A percentile compares a stretch with the other conserved stretches of the same genome.
phyloP scores from a whole-genome alignment of 2,329 filamentous ascomycete genomes.

The Colletotrichum theobromicola region DNA sequence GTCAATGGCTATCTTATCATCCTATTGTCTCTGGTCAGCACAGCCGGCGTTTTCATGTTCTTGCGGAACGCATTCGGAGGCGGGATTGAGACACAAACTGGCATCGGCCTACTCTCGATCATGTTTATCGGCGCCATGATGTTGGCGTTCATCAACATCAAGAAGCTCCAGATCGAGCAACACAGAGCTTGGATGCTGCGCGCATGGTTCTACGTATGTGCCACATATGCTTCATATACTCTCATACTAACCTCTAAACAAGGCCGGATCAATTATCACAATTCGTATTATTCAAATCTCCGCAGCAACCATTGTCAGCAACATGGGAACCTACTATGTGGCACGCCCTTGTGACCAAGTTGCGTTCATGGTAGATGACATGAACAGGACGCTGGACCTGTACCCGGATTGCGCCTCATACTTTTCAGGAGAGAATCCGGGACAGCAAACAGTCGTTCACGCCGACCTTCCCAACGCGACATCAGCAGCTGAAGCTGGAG shows the following conservation, averaged over 20 bases:
- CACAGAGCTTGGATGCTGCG: conserved; percentile 70
- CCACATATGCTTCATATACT: not conserved
- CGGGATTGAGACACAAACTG: conserved; percentile 51
- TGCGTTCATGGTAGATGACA: conserved; percentile 35
- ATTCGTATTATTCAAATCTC: conserved; percentile 50
- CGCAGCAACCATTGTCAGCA: conserved; percentile 36
- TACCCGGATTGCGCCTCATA: conserved; percentile 51
- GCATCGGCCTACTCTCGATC: conserved; percentile 47
- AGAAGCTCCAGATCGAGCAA: conserved; percentile 64
- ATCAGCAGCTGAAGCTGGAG: conserved; percentile 34
- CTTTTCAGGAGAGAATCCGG: conserved; percentile 31
- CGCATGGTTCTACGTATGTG: conserved; percentile 51
- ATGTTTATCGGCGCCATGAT: conserved; percentile 46
- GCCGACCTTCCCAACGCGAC: conserved; percentile 33
- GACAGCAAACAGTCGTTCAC: conserved; percentile 30
- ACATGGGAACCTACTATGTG: conserved; percentile 27
- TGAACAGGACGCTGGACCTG: conserved; percentile 25
- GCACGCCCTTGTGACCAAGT: conserved; percentile 54
- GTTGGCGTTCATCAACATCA: conserved; percentile 62
- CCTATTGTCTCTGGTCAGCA: conserved; percentile 49
- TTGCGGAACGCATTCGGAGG: conserved; percentile 58
- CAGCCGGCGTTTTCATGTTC: conserved; percentile 59
- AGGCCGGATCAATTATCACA: conserved; percentile 55
- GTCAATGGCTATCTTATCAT: conserved; percentile 63
- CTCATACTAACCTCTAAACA: not conserved